phyloP scores from a whole-genome alignment of 768 basidiomycete species.

The Gelatoporia subvermispora region DNA sequence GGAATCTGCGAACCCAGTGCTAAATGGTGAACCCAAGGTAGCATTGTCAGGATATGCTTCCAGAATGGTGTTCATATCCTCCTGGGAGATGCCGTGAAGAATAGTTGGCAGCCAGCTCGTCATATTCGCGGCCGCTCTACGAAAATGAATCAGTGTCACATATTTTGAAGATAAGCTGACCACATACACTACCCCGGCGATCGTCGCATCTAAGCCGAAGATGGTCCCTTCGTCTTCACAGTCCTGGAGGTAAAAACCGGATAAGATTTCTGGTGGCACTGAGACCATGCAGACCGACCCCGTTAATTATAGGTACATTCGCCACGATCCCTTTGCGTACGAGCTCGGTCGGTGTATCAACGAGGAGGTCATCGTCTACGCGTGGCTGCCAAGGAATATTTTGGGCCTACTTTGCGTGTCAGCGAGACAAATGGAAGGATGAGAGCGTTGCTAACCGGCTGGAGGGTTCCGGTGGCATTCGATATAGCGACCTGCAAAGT shows the following conservation, averaged over 20 bases:
- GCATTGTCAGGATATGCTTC: slow-evolving; percentile 26
- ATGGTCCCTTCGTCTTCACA: slow-evolving; percentile 55
- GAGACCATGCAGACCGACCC: slow-evolving; percentile 10
- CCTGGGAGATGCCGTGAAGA: slow-evolving; percentile 18
- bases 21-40: slow-evolving; percentile 47
- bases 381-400: slow-evolving; percentile 39
- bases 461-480: slow-evolving; percentile 15
- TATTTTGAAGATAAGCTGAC: background rate
- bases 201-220: slow-evolving; percentile 22
- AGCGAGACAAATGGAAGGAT: too few relatives aligned
- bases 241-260: background rate
- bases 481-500: slow-evolving; percentile 29
- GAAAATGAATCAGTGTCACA: background rate
- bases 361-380: slow-evolving; percentile 46
- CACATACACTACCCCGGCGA: slow-evolving; percentile 24
- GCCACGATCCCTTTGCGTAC: slow-evolving; percentile 41
- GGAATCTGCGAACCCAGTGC: slow-evolving; percentile 40
- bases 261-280: background rate
- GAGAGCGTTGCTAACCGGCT: slow-evolving; percentile 8
- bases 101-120: slow-evolving; percentile 10
- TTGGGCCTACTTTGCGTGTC: slow-evolving; percentile 24
- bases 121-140: slow-evolving; percentile 20
- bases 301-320: slow-evolving; percentile 44
- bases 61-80: slow-evolving; percentile 11
- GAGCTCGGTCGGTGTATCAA: slow-evolving; percentile 33